Evolutionary conservation across 257 asterid genomes (phyloP).

Genomic region (Vinca minor): DNA sequence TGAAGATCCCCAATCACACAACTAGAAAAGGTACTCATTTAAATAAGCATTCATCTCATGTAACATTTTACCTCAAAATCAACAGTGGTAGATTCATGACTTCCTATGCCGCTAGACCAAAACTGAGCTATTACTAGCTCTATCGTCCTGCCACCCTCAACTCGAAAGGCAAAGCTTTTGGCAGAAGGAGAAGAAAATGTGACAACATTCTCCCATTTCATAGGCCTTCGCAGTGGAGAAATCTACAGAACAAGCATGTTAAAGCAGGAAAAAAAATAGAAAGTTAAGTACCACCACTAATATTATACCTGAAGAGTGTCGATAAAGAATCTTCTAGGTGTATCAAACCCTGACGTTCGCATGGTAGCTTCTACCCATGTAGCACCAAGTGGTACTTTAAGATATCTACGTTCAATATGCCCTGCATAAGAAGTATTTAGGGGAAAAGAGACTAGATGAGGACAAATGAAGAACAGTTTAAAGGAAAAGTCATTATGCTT

Average conservation of each 20-base stretch:
- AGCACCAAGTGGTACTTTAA: slow-evolving; percentile 91
- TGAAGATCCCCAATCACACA: background rate
- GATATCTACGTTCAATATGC: slow-evolving; percentile 73
- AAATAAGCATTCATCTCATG: slow-evolving; percentile 1
- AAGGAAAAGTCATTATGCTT: background rate
- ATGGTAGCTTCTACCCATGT: slow-evolving; percentile 91
- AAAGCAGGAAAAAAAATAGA: slow-evolving; percentile 16
- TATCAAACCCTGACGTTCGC: slow-evolving; percentile 70
- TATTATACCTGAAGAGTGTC: slow-evolving; percentile 79
- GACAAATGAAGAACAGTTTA: too few relatives aligned
- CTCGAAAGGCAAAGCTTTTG: slow-evolving; percentile 73
- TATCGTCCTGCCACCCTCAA: slow-evolving; percentile 86
- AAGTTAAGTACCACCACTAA: background rate
- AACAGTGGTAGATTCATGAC: slow-evolving; percentile 61
- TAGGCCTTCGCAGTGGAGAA: slow-evolving; percentile 85
- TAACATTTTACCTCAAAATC: slow-evolving; percentile 66
- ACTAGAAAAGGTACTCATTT: background rate
- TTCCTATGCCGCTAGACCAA: slow-evolving; percentile 96
- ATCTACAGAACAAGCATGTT: slow-evolving; percentile 47
- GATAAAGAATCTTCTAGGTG: slow-evolving; percentile 77
- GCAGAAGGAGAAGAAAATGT: slow-evolving; percentile 89
- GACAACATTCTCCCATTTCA: slow-evolving; percentile 79
- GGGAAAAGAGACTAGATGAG: slow-evolving; percentile 14
- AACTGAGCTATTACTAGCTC: slow-evolving; percentile 91
- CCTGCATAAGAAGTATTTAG: slow-evolving; percentile 36